Evolutionary conservation across 2,329 filamentous ascomycete species (phyloP), one percentile per base, ranked within the genome.

Genomic region (Pyricularia grisea): DNA sequence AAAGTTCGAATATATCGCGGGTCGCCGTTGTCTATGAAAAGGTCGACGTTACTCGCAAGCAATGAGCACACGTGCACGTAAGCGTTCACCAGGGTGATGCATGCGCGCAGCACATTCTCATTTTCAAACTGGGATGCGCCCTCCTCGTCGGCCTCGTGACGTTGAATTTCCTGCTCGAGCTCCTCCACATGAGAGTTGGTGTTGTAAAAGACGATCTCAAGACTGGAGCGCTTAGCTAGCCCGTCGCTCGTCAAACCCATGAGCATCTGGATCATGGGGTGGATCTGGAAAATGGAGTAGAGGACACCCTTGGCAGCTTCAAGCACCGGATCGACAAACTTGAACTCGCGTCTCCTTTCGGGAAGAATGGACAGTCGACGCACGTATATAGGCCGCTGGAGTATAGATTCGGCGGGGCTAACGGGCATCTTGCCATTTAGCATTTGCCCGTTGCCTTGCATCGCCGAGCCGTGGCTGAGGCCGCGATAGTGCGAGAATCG

Each of bases 151-250:
- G 81, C 78, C 67, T 89, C 86, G 70, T 89, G 86, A 71, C 84
- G 86, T 74, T 89, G 85, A 25, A 90, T 87, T 73, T 89, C 87
- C 71, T 86, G 84, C 73, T 90, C 88, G 9, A 90, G 78, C 73
- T 90, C 86, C 75, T 89, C 86, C 3, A 90, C 87, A 70, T 90
- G 88, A 1, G 84, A 86, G 70, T 87, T 88, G 12, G 88, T 89
- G 75, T 89, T 89, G 77, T 89, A 90, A 70, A 90, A 88, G 31
- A 90, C 87, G 69, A 88, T 85, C 73, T 90, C 88, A 12, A 90
- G 83, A 71, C 87, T 89, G 4, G 87, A 89, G 67, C 87, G 81
- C 74, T 88, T 88, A 27, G 83, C 80, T 11, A 85, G 86, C 36
- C 84, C 85, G 70, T 90, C 87, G 72, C 83, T 86, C 66, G 87